Evolutionary conservation across 139 green algal species (phyloP).

Genomic region (Chlorella sp.): DNA sequence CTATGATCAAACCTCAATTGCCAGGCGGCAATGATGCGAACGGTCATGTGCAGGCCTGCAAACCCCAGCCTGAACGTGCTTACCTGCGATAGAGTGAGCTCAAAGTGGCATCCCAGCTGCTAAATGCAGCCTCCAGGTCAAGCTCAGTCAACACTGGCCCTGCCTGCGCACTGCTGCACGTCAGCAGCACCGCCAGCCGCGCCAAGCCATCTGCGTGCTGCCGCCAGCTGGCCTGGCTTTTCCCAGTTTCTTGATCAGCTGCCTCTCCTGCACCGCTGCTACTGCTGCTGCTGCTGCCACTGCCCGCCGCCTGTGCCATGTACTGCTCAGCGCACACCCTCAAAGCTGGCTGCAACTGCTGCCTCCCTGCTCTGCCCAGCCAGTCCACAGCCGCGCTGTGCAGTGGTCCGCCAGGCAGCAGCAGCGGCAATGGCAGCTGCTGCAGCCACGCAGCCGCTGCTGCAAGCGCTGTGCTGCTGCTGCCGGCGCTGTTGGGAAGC

Average conservation of each 20-base stretch:
- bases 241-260: neutral
- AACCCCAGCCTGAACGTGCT: too few relatives aligned
- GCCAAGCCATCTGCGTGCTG: neutral
- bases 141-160: neutral
- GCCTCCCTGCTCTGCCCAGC: neutral
- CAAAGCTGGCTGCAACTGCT: conserved; percentile 4
- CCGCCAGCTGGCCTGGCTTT: neutral
- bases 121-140: neutral
- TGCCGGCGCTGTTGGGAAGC: neutral
- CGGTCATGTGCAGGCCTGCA: too few relatives aligned
- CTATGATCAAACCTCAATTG: too few relatives aligned
- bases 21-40: too few relatives aligned
- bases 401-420: conserved; percentile 6
- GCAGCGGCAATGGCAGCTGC: conserved; percentile 10
- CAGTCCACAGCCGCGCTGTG: neutral
- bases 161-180: too few relatives aligned
- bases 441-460: conserved; percentile 4
- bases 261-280: neutral
- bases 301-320: neutral
- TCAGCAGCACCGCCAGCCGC: conserved; percentile 1
- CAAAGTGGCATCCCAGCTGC: neutral
- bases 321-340: neutral
- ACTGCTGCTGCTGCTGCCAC: neutral
- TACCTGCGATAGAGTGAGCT: neutral
- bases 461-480: neutral